Conservation (phyloP, 2,329 filamentous ascomycete genomes). For the Ophiostoma ulmi region DNA sequence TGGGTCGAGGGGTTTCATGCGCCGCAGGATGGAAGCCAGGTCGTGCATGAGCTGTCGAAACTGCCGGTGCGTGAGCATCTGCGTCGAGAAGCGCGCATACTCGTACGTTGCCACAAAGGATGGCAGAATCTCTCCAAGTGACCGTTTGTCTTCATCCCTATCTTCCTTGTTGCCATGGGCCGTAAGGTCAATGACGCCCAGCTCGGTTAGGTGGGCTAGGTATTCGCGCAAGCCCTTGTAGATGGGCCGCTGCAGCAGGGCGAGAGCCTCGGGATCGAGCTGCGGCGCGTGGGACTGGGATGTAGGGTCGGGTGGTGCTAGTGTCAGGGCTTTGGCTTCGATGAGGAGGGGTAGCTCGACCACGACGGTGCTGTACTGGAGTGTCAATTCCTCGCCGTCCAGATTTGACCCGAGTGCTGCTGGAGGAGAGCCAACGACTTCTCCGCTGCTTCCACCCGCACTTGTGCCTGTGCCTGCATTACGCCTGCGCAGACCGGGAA, state of each 20-base stretch:
- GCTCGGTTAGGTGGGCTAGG: conserved; percentile 60
- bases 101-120: conserved; percentile 77
- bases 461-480: neutral
- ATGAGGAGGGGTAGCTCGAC: conserved; percentile 82
- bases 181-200: conserved; percentile 54
- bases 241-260: conserved; percentile 63
- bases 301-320: conserved; percentile 57
- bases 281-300: conserved; percentile 39
- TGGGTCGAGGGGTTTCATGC: conserved; percentile 62
- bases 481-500: neutral
- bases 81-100: conserved; percentile 72
- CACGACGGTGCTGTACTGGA: conserved; percentile 80
- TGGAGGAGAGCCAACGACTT: neutral
- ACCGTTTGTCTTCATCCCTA: neutral
- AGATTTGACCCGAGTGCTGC: neutral
- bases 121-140: conserved; percentile 36
- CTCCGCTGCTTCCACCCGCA: neutral
- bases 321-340: conserved; percentile 85
- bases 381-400: conserved; percentile 67
- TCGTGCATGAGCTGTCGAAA: conserved; percentile 78
- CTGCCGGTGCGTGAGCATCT: conserved; percentile 60
- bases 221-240: conserved; percentile 77
- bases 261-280: conserved; percentile 63
- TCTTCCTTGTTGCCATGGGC: neutral
- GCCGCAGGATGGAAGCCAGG: conserved; percentile 74